A percentile compares a stretch with the other conserved stretches of the same genome.
These are phyloP conservation scores for Neoconidiobolus thromboides DNA, from an alignment of 371 early-diverging fungal genomes.

Conservation along the genomic window DNA sequence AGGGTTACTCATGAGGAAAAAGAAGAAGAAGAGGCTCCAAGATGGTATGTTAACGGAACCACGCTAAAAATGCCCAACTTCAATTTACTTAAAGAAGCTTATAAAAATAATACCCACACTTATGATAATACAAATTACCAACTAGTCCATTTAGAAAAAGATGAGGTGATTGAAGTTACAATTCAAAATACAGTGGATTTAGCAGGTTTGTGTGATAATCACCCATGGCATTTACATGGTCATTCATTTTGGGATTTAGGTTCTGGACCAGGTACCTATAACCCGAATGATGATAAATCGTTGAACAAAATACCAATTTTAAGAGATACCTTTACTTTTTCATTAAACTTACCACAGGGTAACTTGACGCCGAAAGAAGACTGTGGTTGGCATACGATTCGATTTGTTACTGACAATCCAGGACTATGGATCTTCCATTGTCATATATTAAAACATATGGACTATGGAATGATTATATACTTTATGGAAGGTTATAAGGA, in stretches of 20 bases:
- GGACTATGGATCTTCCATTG: conserved; percentile 54
- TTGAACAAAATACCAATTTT: not conserved
- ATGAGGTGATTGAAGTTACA: conserved; percentile 4
- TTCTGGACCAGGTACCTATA: not conserved
- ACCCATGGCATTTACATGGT: conserved; percentile 6
- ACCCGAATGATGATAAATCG: not conserved
- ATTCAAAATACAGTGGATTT: conserved; percentile 4
- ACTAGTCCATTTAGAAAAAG: not conserved
- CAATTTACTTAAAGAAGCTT: not conserved
- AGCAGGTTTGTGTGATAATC: conserved; percentile 5
- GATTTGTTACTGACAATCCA: conserved; percentile 37
- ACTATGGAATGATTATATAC: conserved; percentile 25
- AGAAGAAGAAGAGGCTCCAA: not conserved
- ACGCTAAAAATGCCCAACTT: not conserved
- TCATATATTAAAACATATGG: conserved; percentile 56
- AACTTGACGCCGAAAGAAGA: not conserved
- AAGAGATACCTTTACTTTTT: not conserved
- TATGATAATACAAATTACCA: not conserved
- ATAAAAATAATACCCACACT: not conserved
- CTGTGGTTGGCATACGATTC: conserved; percentile 12
- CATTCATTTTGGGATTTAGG: conserved; percentile 6
- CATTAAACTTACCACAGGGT: not conserved
- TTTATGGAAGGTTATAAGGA: conserved; percentile 37
- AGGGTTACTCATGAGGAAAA: not conserved
- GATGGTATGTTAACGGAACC: not conserved